Conservation (phyloP, 2,329 filamentous ascomycete genomes). For the Pseudocercospora ulei region DNA sequence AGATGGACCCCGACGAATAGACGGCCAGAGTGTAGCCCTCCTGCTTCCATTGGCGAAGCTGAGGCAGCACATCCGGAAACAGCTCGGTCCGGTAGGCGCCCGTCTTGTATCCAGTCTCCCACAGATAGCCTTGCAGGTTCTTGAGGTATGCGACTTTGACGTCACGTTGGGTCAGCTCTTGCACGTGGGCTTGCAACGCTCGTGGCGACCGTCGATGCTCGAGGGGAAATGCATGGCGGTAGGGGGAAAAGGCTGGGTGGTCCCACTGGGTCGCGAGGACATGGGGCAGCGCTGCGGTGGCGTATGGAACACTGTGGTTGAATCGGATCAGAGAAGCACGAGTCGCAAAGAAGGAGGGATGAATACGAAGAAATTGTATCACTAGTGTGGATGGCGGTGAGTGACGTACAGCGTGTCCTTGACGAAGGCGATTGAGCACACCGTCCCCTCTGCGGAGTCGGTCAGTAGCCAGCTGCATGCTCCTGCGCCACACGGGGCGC, state of each 20-base stretch:
- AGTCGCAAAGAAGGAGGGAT: constrained; percentile 1
- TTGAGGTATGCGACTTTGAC: constrained; percentile 70
- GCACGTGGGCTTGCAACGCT: constrained; percentile 56
- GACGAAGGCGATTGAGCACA: constrained; percentile 75
- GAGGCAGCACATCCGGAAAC: constrained; percentile 61
- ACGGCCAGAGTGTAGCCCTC: constrained; percentile 55
- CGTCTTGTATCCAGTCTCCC: constrained; percentile 61
- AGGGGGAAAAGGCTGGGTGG: constrained; percentile 52
- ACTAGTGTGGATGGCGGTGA: constrained; percentile 14
- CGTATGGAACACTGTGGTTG: constrained; percentile 61
- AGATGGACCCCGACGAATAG: constrained; percentile 71
- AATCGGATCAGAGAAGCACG: constrained; percentile 8
- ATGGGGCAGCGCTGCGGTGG: constrained; percentile 55
- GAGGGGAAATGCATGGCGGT: constrained; percentile 61
- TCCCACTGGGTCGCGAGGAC: constrained; percentile 60
- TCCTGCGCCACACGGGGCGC: background rate
- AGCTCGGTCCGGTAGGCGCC: constrained; percentile 62
- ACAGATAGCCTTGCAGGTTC: constrained; percentile 68
- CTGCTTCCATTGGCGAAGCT: constrained; percentile 44
- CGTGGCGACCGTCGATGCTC: constrained; percentile 51
- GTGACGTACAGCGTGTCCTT: constrained; percentile 66
- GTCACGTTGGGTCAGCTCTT: constrained; percentile 60
- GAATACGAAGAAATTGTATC: constrained; percentile 6
- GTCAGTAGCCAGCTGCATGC: constrained; percentile 9
- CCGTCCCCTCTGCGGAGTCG: constrained; percentile 57